Evolutionary conservation across 768 basidiomycete species (phyloP).

Genomic region (Pleurotus djamor): DNA sequence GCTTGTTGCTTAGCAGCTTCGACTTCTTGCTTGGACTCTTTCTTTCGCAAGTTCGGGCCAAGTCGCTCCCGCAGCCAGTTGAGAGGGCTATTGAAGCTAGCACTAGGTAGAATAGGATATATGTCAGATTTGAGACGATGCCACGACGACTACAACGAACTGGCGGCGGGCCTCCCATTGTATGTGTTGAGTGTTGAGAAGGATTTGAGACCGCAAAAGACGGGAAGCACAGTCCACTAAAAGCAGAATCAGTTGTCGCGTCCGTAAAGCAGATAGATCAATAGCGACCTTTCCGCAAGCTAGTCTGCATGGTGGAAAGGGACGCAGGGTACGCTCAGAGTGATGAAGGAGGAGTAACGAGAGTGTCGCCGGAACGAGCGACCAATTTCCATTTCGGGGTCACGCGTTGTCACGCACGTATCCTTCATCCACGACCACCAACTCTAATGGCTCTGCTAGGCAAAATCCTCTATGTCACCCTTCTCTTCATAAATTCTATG

Average conservation of each 20-base stretch:
- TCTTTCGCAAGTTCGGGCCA: constrained; percentile 43
- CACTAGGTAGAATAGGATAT: constrained; percentile 19
- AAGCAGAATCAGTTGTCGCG: not conserved
- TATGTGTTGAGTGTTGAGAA: constrained; percentile 16
- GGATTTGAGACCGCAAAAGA: not conserved
- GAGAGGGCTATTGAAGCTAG: constrained; percentile 56
- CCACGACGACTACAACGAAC: constrained; percentile 20
- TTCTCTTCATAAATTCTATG: constrained; percentile 92
- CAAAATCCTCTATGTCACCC: constrained; percentile 77
- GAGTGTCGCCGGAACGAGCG: not conserved
- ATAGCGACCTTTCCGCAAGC: too few relatives aligned
- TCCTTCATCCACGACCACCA: not conserved
- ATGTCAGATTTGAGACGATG: not conserved
- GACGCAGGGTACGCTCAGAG: not conserved
- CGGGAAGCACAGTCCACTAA: constrained; percentile 9
- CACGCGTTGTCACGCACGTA: constrained; percentile 10
- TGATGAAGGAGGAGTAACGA: not conserved
- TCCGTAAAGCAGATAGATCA: too few relatives aligned
- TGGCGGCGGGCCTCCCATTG: constrained; percentile 38
- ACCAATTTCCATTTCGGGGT: not conserved
- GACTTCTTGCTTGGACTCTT: constrained; percentile 41
- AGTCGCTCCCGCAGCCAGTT: constrained; percentile 65
- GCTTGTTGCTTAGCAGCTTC: constrained; percentile 43
- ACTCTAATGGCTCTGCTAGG: constrained; percentile 55
- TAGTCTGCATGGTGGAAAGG: too few relatives aligned